Evolutionary conservation across 768 basidiomycete species (phyloP).

Genomic region (Stropharia rugosoannulata): DNA sequence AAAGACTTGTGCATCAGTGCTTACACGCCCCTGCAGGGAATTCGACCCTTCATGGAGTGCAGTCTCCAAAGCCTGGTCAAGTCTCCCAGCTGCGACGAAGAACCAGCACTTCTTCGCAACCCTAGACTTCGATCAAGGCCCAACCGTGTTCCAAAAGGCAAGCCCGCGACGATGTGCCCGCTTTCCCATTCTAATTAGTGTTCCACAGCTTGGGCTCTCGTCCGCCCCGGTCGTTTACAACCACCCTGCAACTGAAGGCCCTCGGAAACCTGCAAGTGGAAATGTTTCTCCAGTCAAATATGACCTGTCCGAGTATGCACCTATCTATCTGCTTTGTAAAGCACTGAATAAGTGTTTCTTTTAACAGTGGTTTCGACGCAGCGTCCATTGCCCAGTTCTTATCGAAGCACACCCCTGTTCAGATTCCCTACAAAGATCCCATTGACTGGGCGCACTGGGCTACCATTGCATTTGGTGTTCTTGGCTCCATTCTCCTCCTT

Average conservation of each 20-base stretch:
- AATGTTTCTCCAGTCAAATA: constrained; percentile 62
- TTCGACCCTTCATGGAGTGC: constrained; percentile 84
- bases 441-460: constrained; percentile 66
- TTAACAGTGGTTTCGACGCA: constrained; percentile 77
- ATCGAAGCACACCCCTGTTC: constrained; percentile 70
- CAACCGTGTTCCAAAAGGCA: constrained; percentile 80
- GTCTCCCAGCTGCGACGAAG: constrained; percentile 55
- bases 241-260: constrained; percentile 72
- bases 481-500: constrained; percentile 49
- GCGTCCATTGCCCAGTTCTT: constrained; percentile 75
- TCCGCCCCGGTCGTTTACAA: constrained; percentile 85
- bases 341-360: not conserved
- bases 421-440: constrained; percentile 81
- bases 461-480: constrained; percentile 41
- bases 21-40: constrained; percentile 48
- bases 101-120: constrained; percentile 91
- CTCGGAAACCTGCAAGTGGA: constrained; percentile 56
- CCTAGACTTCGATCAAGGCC: constrained; percentile 81
- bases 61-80: constrained; percentile 83
- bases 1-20: not conserved
- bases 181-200: not conserved
- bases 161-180: constrained; percentile 1
- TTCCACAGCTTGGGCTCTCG: constrained; percentile 66
- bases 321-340: not conserved
- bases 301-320: constrained; percentile 71